Conservation (phyloP, 108 stramenopile species). For the Craspedostauros australis region DNA sequence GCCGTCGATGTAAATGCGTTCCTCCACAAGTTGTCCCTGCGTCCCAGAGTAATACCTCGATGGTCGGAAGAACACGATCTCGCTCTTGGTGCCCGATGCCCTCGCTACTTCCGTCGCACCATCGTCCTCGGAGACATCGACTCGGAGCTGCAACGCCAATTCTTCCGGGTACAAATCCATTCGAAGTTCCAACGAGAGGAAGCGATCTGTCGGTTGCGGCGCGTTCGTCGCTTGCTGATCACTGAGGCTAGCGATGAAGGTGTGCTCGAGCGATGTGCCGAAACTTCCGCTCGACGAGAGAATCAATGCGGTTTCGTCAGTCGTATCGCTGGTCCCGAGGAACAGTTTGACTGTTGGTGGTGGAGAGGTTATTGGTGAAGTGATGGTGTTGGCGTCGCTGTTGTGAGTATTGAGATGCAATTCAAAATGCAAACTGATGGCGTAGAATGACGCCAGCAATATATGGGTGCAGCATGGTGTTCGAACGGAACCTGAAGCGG, state of each 20-base stretch:
- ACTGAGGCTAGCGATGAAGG: constrained; percentile 14
- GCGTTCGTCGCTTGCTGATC: not conserved
- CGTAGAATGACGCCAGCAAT: too few relatives aligned
- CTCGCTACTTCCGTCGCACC: too few relatives aligned
- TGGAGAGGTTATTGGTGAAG: too few relatives aligned
- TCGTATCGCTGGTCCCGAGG: constrained; percentile 17
- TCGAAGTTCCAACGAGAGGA: constrained; percentile 12
- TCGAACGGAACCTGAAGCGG: too few relatives aligned
- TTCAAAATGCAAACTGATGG: too few relatives aligned
- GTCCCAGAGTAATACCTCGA: constrained; percentile 11
- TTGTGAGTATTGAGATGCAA: too few relatives aligned
- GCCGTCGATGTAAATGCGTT: constrained; percentile 9
- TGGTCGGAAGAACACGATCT: constrained; percentile 33
- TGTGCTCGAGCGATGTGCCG: constrained; percentile 8
- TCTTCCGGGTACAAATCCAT: constrained; percentile 28
- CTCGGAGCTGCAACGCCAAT: constrained; percentile 20
- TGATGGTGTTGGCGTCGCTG: too few relatives aligned
- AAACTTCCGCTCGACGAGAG: constrained; percentile 18
- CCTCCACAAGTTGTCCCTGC: constrained; percentile 12
- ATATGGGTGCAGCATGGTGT: too few relatives aligned
- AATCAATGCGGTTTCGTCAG: constrained; percentile 7
- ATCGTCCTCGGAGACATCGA: not conserved
- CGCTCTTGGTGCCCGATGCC: too few relatives aligned
- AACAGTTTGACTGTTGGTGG: constrained; percentile 13
- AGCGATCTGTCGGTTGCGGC: not conserved